A percentile compares a stretch with the other conserved stretches of the same genome.
Evolutionary conservation across 768 basidiomycete genomes (phyloP).

Genomic region (Coprinopsis sp.): DNA sequence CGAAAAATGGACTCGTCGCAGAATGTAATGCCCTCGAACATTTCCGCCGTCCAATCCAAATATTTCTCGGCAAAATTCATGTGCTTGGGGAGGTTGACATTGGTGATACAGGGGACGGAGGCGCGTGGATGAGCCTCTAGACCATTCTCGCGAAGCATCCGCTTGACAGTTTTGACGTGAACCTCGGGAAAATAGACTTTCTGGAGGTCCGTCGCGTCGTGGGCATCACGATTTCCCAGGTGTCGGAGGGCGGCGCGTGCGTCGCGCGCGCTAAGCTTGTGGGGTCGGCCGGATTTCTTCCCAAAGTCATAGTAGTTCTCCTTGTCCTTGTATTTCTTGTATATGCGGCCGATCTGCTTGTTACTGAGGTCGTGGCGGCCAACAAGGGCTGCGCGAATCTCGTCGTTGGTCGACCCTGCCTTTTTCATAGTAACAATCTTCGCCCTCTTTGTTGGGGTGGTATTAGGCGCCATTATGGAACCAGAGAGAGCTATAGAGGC

Average conservation of each 20-base stretch:
- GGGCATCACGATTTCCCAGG: conserved; percentile 9
- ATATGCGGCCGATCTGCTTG: not conserved
- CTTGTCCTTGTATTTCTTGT: conserved; percentile 6
- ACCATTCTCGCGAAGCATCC: conserved; percentile 9
- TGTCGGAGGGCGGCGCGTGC: conserved; percentile 8
- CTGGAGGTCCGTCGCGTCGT: conserved; percentile 17
- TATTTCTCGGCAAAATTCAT: conserved; percentile 19
- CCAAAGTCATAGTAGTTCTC: conserved; percentile 5
- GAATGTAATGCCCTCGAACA: conserved; percentile 26
- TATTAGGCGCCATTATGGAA: conserved; percentile 7
- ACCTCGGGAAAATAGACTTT: conserved; percentile 14
- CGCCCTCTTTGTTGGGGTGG: conserved; percentile 6
- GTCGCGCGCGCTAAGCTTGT: conserved; percentile 10
- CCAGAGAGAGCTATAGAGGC: no score
- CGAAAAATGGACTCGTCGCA: conserved; percentile 32
- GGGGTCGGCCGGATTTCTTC: conserved; percentile 13
- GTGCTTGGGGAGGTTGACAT: conserved; percentile 13
- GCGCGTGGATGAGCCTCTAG: conserved; percentile 2
- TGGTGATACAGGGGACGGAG: conserved; percentile 18
- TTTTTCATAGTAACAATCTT: conserved; percentile 8
- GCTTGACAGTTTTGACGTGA: conserved; percentile 10
- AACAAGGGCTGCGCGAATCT: not conserved
- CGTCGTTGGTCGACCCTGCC: not conserved
- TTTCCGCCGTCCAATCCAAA: conserved; percentile 20
- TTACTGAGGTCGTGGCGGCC: conserved; percentile 1